Percentiles rank a stretch among this genome's conserved stretches.
phyloP scores from a whole-genome alignment of 148 eudicot species.

The Drosera capensis region DNA sequence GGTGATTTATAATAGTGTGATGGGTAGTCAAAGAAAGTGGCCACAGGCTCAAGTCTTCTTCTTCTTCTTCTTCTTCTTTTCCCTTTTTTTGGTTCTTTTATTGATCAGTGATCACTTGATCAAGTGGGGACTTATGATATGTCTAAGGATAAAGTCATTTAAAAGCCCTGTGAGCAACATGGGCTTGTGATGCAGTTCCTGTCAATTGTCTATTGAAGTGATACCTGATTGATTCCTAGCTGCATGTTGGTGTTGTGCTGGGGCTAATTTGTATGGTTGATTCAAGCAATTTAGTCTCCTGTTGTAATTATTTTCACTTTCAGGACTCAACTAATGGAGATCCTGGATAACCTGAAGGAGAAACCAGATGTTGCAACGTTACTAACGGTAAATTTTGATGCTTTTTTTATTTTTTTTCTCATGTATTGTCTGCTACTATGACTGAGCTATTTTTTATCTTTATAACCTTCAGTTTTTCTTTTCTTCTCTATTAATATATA shows the following conservation, averaged over 20 bases:
- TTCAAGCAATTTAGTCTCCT: neutral
- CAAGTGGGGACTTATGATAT: too few species aligned
- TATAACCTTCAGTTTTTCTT: neutral
- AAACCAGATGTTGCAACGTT: conserved; percentile 89
- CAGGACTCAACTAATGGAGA: conserved; percentile 79
- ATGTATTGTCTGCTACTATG: neutral
- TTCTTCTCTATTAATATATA: neutral
- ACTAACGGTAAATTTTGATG: conserved; percentile 37
- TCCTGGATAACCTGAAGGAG: conserved; percentile 71
- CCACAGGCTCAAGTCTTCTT: too few species aligned
- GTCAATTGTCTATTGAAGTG: too few species aligned
- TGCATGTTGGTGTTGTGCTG: neutral
- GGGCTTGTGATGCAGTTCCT: too few species aligned
- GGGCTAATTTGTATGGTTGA: neutral
- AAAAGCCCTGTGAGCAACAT: too few species aligned
- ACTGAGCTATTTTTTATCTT: neutral
- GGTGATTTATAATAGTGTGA: too few species aligned
- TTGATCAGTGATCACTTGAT: too few species aligned
- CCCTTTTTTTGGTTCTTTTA: too few species aligned
- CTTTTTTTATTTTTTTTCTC: conserved; percentile 4
- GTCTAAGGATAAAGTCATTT: too few species aligned
- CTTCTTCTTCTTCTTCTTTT: too few species aligned
- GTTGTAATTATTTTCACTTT: conserved; percentile 5
- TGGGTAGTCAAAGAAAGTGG: too few species aligned
- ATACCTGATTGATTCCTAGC: neutral